A percentile compares a stretch with the other conserved stretches of the same genome.
These are phyloP conservation scores for Vigna mungo DNA, from an alignment of 306 rosid species.

Conservation along the genomic window DNA sequence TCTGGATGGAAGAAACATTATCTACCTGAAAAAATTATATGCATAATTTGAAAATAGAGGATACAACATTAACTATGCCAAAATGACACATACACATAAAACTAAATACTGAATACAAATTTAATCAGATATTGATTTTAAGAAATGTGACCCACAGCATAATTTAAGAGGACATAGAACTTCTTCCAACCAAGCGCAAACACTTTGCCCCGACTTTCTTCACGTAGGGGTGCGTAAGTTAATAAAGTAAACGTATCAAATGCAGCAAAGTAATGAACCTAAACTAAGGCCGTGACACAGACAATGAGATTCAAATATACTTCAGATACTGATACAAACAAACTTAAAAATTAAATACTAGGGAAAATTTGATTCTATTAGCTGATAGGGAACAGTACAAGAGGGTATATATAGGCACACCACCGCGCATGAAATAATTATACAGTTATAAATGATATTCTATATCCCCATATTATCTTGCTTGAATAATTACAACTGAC, in stretches of 20 bases:
- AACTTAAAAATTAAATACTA: too few species aligned
- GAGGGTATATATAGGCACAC: too few species aligned
- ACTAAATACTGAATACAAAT: neutral
- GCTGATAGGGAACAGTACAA: too few species aligned
- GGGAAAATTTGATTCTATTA: too few species aligned
- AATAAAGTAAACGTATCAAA: slow-evolving; percentile 19
- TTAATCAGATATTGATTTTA: slow-evolving; percentile 32
- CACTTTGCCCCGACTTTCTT: neutral
- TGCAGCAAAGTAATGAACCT: slow-evolving; percentile 2
- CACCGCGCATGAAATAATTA: too few species aligned
- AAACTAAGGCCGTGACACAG: slow-evolving; percentile 9
- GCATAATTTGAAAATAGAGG: slow-evolving; percentile 27
- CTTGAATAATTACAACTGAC: too few species aligned
- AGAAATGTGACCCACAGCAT: slow-evolving; percentile 34
- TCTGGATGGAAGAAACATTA: slow-evolving; percentile 86
- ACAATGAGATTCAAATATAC: slow-evolving; percentile 5
- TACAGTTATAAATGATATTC: too few species aligned
- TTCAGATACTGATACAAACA: too few species aligned
- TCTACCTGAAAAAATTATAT: slow-evolving; percentile 67
- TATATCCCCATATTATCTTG: too few species aligned
- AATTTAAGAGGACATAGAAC: slow-evolving; percentile 35
- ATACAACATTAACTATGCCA: slow-evolving; percentile 33
- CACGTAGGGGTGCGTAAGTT: neutral
- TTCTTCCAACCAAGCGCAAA: neutral
- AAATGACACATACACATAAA: slow-evolving; percentile 8